These are phyloP conservation scores for Rhodomyrtus tomentosa DNA, from an alignment of 345 rosid species.

Conservation along the genomic window DNA sequence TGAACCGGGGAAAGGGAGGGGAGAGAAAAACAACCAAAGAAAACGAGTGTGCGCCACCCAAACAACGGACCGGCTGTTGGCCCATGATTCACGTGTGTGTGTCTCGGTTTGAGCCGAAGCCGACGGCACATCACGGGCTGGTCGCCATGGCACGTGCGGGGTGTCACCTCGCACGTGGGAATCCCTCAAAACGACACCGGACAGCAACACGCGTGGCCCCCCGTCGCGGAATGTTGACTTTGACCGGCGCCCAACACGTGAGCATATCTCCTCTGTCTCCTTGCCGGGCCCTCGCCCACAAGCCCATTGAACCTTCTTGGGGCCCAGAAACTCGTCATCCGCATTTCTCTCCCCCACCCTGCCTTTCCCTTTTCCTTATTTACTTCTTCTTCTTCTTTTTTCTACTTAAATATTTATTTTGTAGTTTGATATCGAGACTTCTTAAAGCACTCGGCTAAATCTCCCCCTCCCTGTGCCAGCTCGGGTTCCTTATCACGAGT, in stretches of 20 bases:
- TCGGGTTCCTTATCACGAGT: not conserved
- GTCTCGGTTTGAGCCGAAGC: not conserved
- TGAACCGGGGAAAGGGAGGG: not conserved
- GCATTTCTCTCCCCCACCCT: not conserved
- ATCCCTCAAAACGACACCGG: not conserved
- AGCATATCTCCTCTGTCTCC: constrained; percentile 10
- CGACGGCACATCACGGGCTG: constrained; percentile 1
- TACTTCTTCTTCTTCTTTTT: rapidly evolving
- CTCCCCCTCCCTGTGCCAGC: not conserved
- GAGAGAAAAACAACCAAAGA: not conserved
- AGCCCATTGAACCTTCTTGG: not conserved
- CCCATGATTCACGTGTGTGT: constrained; percentile 25
- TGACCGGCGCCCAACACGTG: constrained; percentile 26
- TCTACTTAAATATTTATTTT: not conserved
- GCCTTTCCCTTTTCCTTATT: not conserved
- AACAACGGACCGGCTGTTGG: constrained; percentile 3
- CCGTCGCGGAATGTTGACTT: constrained; percentile 3
- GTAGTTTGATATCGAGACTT: not conserved
- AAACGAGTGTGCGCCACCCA: not conserved
- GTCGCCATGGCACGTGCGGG: constrained; percentile 4
- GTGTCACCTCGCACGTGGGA: constrained; percentile 17
- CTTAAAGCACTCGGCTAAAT: not conserved
- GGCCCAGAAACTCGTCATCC: not conserved
- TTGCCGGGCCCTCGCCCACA: not conserved
- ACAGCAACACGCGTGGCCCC: constrained; percentile 18